Percentiles rank a stretch among this genome's conserved stretches.
These are phyloP conservation scores for Mycena olivaceomarginata DNA, from an alignment of 768 basidiomycete genomes.

Conservation along the genomic window DNA sequence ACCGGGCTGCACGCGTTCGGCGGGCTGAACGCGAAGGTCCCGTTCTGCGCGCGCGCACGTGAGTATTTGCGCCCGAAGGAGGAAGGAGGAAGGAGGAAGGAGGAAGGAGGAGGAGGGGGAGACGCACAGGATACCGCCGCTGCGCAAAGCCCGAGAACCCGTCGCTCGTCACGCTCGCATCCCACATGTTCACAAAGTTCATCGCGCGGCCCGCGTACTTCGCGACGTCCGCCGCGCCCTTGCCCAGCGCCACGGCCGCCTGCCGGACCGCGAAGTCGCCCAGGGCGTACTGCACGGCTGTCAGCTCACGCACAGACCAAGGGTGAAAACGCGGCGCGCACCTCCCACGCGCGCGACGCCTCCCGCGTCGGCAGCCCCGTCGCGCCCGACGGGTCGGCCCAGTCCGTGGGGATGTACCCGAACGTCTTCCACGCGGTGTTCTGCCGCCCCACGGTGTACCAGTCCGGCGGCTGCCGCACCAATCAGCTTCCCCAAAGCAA, in stretches of 20 bases:
- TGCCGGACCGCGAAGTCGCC: slow-evolving; percentile 73
- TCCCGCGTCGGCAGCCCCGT: slow-evolving; percentile 69
- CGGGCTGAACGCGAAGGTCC: slow-evolving; percentile 69
- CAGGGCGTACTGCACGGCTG: slow-evolving; percentile 61
- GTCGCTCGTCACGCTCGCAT: slow-evolving; percentile 64
- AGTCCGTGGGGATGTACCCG: slow-evolving; percentile 68
- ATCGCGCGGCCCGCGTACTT: slow-evolving; percentile 70
- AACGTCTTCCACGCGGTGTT: slow-evolving; percentile 73
- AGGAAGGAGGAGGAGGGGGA: background rate
- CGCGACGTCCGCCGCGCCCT: slow-evolving; percentile 59
- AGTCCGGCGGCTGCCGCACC: slow-evolving; percentile 64
- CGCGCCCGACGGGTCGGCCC: slow-evolving; percentile 69
- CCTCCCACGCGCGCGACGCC: slow-evolving; percentile 69
- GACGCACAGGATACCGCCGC: slow-evolving; percentile 62
- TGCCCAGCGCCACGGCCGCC: slow-evolving; percentile 64
- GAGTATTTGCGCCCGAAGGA: background rate
- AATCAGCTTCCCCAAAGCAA: no score
- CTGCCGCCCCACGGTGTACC: slow-evolving; percentile 70
- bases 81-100: no score
- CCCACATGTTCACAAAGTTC: slow-evolving; percentile 73
- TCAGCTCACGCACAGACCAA: no score
- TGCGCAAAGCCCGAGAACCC: slow-evolving; percentile 71
- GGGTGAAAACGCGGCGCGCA: no score
- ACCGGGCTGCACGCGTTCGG: slow-evolving; percentile 71
- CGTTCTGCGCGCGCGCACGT: slow-evolving; percentile 59